Evolutionary conservation across 1,284 basidiomycete genomes (phyloP), one percentile per base, ranked within the genome.

Genomic region (Cutaneotrichosporon sp.): DNA sequence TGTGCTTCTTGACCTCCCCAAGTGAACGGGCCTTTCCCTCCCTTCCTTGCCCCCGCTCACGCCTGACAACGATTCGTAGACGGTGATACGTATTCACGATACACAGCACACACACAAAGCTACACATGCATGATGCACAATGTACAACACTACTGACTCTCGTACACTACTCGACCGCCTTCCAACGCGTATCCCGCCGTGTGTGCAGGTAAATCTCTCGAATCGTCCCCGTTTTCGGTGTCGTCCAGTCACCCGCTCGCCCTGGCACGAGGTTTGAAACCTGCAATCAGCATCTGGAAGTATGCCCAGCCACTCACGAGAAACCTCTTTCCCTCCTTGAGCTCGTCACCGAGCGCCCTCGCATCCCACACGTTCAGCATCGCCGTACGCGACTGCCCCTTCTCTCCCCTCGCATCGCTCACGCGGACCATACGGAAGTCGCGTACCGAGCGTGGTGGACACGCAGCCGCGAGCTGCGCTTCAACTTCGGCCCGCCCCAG

Each of bases 301-400:
- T 12, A 32, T 24, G 24, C 6, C 1, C 3, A 8, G 12, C 7
- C 11, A 58, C 64, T 62, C 39, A 70, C 90, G 61, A 86, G 63
- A 67, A 87, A 94, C 45, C 83, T 76, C 65, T 84, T 81, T 0
- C 87, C 87, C 25, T 80, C 78, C 29, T 78, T 74, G 60, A 93
- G 82, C 3, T 77, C 67, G 7, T 82, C 84, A 10, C 76, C 75
- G 26, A 87, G 62, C 9, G 75, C 76, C 5, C 83, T 74, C 1
- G 83, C 84, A 64, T 94, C 88, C 89, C 90, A 93, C 1, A 91
- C 80, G 0, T 86, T 92, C 44, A 96, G 63, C 66, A 89, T 86
- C 0, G 82, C 90, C 1, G 74, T 78, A 16, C 88, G 80, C 32
- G 35, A 76, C 5, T 79, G 75, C 14, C 80, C 79, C 55, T 78